Percentiles rank a stretch among this genome's conserved stretches.
Conservation (phyloP, 805 yeast genomes). For the Allodekkera sacchari region DNA sequence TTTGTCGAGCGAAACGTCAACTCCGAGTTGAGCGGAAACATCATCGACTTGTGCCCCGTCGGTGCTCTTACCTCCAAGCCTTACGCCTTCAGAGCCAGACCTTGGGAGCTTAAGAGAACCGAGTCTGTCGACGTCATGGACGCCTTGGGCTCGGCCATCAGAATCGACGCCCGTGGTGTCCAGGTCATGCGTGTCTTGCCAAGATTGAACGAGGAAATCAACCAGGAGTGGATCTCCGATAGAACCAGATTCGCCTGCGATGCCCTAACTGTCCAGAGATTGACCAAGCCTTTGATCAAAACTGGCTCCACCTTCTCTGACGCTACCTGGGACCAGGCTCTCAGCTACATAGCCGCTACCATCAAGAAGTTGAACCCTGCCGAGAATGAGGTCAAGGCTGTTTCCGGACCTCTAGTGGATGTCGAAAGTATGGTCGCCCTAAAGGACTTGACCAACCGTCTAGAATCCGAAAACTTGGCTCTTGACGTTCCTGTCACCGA, state of each 20-base stretch:
- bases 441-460: conserved; percentile 67
- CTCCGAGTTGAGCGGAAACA: conserved; percentile 80
- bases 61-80: conserved; percentile 90
- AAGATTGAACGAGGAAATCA: conserved; percentile 75
- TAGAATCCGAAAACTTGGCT: conserved; percentile 76
- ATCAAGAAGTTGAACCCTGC: conserved; percentile 45
- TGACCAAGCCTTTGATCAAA: conserved; percentile 72
- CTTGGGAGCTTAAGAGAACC: conserved; percentile 88
- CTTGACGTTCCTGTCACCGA: conserved; percentile 57
- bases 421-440: conserved; percentile 77
- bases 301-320: conserved; percentile 60
- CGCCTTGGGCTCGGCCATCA: conserved; percentile 72
- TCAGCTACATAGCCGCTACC: conserved; percentile 59
- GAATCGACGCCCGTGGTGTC: conserved; percentile 81
- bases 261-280: conserved; percentile 78
- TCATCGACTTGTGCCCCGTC: conserved; percentile 83
- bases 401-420: conserved; percentile 75
- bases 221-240: conserved; percentile 89
- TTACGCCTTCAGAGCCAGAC: conserved; percentile 86
- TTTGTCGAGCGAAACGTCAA: conserved; percentile 78
- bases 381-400: conserved; percentile 69
- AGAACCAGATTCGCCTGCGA: conserved; percentile 81
- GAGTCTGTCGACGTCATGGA: conserved; percentile 81
- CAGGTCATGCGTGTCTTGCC: conserved; percentile 86
- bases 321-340: conserved; percentile 85